phyloP scores from a whole-genome alignment of 441 rosid genomes.

The Syzygium malaccense region DNA sequence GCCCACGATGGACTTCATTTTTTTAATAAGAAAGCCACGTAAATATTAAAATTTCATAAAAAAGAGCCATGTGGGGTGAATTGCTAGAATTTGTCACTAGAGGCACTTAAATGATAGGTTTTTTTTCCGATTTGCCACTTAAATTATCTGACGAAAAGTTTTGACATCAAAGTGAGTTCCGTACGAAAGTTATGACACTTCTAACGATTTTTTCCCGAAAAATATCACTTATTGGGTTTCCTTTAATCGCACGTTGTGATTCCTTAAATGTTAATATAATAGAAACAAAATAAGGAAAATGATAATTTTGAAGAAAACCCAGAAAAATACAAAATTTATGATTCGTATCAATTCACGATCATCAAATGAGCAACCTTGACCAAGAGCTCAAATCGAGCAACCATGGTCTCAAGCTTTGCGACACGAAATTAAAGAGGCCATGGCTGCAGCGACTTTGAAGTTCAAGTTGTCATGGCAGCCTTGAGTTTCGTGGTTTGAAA shows the following conservation, averaged over 20 bases:
- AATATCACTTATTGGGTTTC: background rate
- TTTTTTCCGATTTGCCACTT: too few species aligned
- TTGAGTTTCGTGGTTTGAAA: background rate
- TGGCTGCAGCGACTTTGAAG: background rate
- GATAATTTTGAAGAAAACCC: background rate
- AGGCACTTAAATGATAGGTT: too few species aligned
- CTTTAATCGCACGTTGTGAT: background rate
- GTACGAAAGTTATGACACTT: too few species aligned
- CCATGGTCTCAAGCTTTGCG: background rate
- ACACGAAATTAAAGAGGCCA: background rate
- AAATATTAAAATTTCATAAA: too few species aligned
- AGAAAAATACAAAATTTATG: background rate
- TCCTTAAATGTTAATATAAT: background rate
- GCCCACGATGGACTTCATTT: too few species aligned
- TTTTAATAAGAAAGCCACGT: too few species aligned
- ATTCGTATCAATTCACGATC: background rate
- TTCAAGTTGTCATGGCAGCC: background rate
- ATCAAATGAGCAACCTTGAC: background rate
- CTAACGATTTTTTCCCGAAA: background rate
- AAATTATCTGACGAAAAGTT: too few species aligned
- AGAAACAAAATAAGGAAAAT: background rate
- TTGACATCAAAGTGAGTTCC: too few species aligned
- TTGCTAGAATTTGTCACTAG: too few species aligned
- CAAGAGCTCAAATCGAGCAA: background rate
- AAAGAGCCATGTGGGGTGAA: too few species aligned